Evolutionary conservation across 2,329 filamentous ascomycete species (phyloP), one percentile per base, ranked within the genome.

Genomic region (Diatrype stigma): DNA sequence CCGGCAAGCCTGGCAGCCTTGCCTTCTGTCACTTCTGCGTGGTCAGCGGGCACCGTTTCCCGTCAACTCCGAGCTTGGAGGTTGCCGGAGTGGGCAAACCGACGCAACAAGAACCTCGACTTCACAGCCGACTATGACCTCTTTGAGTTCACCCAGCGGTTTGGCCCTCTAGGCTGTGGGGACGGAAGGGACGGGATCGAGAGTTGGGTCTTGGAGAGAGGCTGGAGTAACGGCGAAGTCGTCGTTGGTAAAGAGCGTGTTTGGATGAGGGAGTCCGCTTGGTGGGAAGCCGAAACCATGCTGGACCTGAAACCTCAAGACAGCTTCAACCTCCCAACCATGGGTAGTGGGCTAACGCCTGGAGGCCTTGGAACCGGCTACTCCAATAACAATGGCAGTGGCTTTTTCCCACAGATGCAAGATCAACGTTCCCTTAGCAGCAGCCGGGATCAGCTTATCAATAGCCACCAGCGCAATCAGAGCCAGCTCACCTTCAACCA

Each of bases 221-320:
- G 94, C 1, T 99, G 94, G 94, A 96, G 90, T 72, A 99, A 99
- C 60, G 94, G 94, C 37, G 94, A 97, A 71, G 91, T 97, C 2
- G 84, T 96, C 5, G 78, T 97, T 30, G 94, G 94, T 50, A 86
- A 85, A 51, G 91, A 97, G 69, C 88, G 94, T 30, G 85, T 99
- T 40, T 99, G 94, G 94, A 92, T 97, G 76, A 84, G 93, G 46
- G 94, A 99, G 70, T 80, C 76, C 51, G 89, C 92, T 2, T 99
- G 94, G 93, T 97, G 93, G 93, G 93, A 97, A 70, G 93, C 92
- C 5, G 94, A 99, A 72, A 89, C 83, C 54, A 96, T 96, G 88
- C 84, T 97, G 26, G 94, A 99, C 63, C 77, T 95, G 61, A 93
- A 94, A 70, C 83, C 86, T 1, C 75, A 84, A 28, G 60, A 60